Conservation (phyloP, 345 rosid genomes). For the Schrenkiella parvula region DNA sequence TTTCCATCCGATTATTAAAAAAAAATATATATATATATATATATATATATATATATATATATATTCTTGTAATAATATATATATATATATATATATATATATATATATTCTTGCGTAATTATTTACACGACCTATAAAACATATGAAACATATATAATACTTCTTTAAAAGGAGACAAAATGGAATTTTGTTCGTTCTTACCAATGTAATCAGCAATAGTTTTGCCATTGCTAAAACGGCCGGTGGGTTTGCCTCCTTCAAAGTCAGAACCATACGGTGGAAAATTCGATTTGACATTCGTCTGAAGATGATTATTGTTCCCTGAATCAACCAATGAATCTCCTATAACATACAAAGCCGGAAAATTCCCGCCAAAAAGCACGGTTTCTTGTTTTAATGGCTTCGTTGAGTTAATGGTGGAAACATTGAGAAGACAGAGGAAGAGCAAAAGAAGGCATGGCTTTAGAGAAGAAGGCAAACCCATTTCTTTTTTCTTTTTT, state of each 20-base stretch:
- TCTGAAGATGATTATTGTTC: constrained; percentile 44
- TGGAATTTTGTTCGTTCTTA: not conserved
- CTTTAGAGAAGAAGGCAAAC: not conserved
- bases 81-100: too few species aligned
- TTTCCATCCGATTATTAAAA: not conserved
- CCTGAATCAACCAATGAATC: constrained; percentile 69
- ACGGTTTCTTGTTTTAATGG: not conserved
- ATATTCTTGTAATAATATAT: too few species aligned
- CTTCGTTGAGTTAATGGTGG: not conserved
- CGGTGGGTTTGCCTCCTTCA: constrained; percentile 43
- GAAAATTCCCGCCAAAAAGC: constrained; percentile 20
- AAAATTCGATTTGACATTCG: constrained; percentile 39
- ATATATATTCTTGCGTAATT: too few species aligned
- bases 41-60: too few species aligned
- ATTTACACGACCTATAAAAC: not conserved
- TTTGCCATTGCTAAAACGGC: constrained; percentile 50
- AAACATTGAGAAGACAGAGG: constrained; percentile 3
- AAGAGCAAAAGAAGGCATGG: not conserved
- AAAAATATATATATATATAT: too few species aligned
- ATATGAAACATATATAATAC: too few species aligned
- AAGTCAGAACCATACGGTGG: constrained; percentile 62
- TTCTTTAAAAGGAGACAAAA: not conserved
- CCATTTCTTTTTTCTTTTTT: constrained; percentile 3
- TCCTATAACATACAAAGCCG: constrained; percentile 50
- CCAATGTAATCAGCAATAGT: constrained; percentile 44